These are phyloP conservation scores for Periconia sp. DNA, from an alignment of 2,329 filamentous ascomycete species.

Conservation along the genomic window DNA sequence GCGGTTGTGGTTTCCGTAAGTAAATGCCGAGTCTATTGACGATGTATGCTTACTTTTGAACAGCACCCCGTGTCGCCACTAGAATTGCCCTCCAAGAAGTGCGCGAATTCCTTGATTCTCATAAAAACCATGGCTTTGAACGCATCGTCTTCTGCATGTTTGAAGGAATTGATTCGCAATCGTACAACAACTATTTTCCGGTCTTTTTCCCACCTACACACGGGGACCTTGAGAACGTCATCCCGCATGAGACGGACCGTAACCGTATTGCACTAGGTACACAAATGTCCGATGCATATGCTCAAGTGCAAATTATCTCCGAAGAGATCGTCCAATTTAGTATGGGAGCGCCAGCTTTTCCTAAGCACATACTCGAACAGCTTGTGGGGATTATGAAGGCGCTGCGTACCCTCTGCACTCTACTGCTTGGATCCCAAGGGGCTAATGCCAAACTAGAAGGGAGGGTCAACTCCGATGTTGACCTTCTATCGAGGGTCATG, in stretches of 20 bases:
- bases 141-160: conserved; percentile 40
- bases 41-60: too few species aligned
- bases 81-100: conserved; percentile 40
- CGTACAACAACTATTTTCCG: conserved; percentile 37
- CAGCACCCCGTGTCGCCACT: conserved; percentile 36
- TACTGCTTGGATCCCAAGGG: conserved; percentile 12
- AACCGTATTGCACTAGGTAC: conserved; percentile 17
- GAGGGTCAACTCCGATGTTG: conserved; percentile 21
- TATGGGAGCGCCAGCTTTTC: conserved; percentile 21
- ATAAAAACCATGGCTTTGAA: conserved; percentile 26
- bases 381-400: conserved; percentile 22
- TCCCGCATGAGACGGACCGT: conserved; percentile 10
- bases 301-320: conserved; percentile 21
- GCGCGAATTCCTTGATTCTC: conserved; percentile 37
- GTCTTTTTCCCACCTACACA: conserved; percentile 42
- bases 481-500: conserved; percentile 32
- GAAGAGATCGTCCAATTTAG: conserved; percentile 21
- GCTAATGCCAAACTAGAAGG: conserved; percentile 9
- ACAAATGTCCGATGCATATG: conserved; percentile 24
- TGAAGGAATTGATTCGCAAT: conserved; percentile 28
- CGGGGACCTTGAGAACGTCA: conserved; percentile 31
- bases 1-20: conserved; percentile 39
- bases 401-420: conserved; percentile 20
- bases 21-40: too few species aligned
- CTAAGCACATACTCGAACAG: conserved; percentile 15